Conservation (phyloP, 1,139 yeast species). For the Saccharomyces pastorianus region DNA sequence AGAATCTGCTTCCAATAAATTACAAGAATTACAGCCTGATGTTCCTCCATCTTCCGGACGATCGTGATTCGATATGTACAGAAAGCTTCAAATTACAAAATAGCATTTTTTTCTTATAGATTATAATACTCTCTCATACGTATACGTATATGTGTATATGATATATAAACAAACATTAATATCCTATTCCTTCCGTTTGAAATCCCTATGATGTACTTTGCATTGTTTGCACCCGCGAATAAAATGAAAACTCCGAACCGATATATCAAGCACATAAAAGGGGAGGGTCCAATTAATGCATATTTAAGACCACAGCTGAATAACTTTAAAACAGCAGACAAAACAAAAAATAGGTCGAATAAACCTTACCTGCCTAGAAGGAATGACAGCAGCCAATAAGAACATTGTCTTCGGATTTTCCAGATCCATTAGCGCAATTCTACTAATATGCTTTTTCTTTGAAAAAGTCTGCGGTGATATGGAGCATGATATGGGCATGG, state of each 20-base stretch:
- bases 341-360: not conserved
- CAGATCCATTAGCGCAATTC: not conserved
- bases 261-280: not conserved
- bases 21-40: not conserved
- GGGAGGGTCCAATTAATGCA: not conserved
- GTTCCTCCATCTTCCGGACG: not conserved
- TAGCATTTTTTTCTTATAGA: not conserved
- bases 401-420: not conserved
- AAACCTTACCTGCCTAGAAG: not conserved
- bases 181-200: not conserved
- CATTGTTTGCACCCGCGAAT: not conserved
- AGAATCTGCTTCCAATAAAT: not conserved
- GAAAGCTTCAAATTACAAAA: not conserved
- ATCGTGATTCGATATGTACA: not conserved
- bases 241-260: not conserved
- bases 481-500: slow-evolving; percentile 20
- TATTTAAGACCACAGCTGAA: not conserved
- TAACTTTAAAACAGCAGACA: not conserved
- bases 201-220: not conserved
- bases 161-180: not conserved
- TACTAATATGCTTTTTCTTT: not conserved
- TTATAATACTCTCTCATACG: slow-evolving; percentile 1
- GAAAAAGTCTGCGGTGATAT: not conserved
- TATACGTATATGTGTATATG: not conserved
- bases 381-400: not conserved